These are phyloP conservation scores for Brassica hybrid DNA, from an alignment of 441 rosid genomes.

Conservation along the genomic window DNA sequence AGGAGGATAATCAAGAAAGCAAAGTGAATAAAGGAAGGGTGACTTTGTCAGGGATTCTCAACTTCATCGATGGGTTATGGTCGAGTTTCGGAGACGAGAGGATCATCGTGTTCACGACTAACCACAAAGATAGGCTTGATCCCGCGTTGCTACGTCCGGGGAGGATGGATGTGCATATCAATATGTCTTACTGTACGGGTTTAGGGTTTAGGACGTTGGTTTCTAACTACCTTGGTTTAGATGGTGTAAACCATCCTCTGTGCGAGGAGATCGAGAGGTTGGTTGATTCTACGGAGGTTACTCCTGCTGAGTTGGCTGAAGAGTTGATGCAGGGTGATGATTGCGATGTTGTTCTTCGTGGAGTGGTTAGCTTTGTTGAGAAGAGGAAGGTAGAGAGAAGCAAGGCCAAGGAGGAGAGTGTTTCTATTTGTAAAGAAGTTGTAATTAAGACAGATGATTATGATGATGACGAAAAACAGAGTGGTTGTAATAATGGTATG, in stretches of 20 bases:
- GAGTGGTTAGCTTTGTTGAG: conserved; percentile 52
- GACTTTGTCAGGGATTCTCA: conserved; percentile 58
- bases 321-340: conserved; percentile 61
- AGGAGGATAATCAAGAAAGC: conserved; percentile 9
- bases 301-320: conserved; percentile 74
- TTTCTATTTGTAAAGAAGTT: conserved; percentile 14
- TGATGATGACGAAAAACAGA: conserved; percentile 40
- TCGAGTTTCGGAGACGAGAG: conserved; percentile 74
- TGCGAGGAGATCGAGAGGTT: conserved; percentile 48
- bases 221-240: conserved; percentile 52
- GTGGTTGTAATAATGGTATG: neutral
- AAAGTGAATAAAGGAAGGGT: neutral
- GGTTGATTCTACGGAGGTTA: conserved; percentile 43
- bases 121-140: conserved; percentile 64
- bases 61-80: conserved; percentile 74
- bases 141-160: conserved; percentile 75
- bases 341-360: conserved; percentile 49
- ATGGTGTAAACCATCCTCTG: conserved; percentile 41
- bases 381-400: conserved; percentile 45
- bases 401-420: conserved; percentile 14
- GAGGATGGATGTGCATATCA: conserved; percentile 76
- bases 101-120: conserved; percentile 70
- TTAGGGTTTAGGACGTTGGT: conserved; percentile 57
- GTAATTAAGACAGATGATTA: conserved; percentile 9
- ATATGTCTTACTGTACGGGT: conserved; percentile 62